Evolutionary conservation across 306 rosid genomes (phyloP).

Genomic region (Astragalus membranaceus): DNA sequence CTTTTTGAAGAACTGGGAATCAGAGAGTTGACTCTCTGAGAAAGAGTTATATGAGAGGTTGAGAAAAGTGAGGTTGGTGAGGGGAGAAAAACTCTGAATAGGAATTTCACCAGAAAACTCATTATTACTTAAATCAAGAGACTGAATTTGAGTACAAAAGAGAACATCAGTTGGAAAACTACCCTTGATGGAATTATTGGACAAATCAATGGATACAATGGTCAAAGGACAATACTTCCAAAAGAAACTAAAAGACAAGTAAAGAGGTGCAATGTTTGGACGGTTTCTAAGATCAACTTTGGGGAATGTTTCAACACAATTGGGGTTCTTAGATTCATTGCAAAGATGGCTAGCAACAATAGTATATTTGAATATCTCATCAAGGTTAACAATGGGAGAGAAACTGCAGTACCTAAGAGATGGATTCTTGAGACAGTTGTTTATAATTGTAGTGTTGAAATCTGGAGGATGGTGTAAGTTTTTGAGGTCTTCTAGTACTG

Average conservation of each 20-base stretch:
- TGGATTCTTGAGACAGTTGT: conserved; percentile 53
- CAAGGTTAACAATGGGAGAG: conserved; percentile 34
- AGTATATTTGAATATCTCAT: conserved; percentile 58
- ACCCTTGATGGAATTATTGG: conserved; percentile 54
- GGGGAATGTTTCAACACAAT: conserved; percentile 55
- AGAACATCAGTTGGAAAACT: conserved; percentile 48
- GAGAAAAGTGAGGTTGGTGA: conserved; percentile 44
- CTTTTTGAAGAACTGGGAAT: conserved; percentile 37
- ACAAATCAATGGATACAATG: conserved; percentile 48
- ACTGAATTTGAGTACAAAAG: conserved; percentile 49
- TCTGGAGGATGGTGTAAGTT: conserved; percentile 49
- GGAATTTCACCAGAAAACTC: conserved; percentile 52
- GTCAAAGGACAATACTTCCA: conserved; percentile 67
- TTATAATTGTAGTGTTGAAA: conserved; percentile 52
- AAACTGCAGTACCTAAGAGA: conserved; percentile 63
- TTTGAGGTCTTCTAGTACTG: conserved; percentile 62
- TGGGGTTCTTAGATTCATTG: conserved; percentile 60
- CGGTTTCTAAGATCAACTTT: conserved; percentile 57
- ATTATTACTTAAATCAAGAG: conserved; percentile 58
- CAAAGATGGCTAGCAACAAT: conserved; percentile 74
- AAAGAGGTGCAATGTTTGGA: conserved; percentile 45
- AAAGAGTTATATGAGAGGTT: conserved; percentile 56
- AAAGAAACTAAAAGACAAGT: conserved; percentile 66
- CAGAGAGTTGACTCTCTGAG: conserved; percentile 42
- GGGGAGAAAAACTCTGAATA: conserved; percentile 37